Conservation (phyloP, 2,329 filamentous ascomycete species). For the Fusarium poae region DNA sequence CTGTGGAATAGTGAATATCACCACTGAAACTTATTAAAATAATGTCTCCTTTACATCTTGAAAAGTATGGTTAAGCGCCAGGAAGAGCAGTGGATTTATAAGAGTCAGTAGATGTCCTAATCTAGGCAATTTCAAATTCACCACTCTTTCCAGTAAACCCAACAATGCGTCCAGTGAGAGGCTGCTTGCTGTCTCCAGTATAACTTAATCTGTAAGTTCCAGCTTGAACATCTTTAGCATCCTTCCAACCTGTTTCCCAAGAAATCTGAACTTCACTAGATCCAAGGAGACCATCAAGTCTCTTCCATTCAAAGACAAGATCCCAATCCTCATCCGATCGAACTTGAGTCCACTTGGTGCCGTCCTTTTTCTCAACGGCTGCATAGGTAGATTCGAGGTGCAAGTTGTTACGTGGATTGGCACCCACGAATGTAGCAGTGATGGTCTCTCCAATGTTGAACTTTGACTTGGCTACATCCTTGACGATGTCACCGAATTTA, state of each 20-base stretch:
- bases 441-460: not conserved
- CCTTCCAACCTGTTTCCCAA: slow-evolving; percentile 14
- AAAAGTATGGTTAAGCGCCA: accelerated
- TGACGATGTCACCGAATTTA: not conserved
- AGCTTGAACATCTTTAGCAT: not conserved
- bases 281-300: slow-evolving; percentile 9
- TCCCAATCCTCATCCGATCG: slow-evolving; percentile 19
- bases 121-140: slow-evolving; percentile 1
- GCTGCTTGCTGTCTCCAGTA: slow-evolving; percentile 15
- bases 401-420: slow-evolving; percentile 10
- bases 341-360: not conserved
- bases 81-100: accelerated
- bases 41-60: no score
- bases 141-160: not conserved
- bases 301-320: slow-evolving; percentile 15
- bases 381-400: not conserved
- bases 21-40: accelerated
- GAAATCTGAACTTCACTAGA: not conserved
- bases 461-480: not conserved
- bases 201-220: slow-evolving; percentile 10
- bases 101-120: not conserved
- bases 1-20: not conserved
- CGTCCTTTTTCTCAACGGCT: slow-evolving; percentile 7
- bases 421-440: not conserved
- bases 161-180: not conserved